A percentile compares a stretch with the other conserved stretches of the same genome.
Conservation (phyloP, 2,329 filamentous ascomycete species). For the Neodidymelliopsis sp. region DNA sequence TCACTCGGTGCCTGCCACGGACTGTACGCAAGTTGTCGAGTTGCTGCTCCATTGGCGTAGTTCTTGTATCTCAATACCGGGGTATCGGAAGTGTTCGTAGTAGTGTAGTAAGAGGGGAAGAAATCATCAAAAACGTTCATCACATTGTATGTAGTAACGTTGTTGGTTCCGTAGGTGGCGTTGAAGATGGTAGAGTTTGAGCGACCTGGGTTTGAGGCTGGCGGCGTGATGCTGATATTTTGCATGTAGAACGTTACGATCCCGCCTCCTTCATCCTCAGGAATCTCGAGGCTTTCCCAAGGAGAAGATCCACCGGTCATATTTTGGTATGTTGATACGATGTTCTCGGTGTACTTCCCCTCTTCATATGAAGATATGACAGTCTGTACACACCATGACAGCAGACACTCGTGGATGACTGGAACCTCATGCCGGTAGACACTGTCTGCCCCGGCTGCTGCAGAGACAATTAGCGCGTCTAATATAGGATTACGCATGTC, state of each 20-base stretch:
- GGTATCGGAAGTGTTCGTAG: neutral
- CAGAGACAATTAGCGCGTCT: slow-evolving; percentile 23
- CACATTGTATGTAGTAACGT: slow-evolving; percentile 8
- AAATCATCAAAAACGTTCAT: slow-evolving; percentile 26
- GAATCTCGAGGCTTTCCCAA: slow-evolving; percentile 12
- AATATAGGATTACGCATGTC: slow-evolving; percentile 24
- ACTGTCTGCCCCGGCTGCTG: neutral
- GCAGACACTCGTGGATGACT: slow-evolving; percentile 27
- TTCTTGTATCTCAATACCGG: slow-evolving; percentile 7
- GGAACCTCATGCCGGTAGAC: slow-evolving; percentile 24
- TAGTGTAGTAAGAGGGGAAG: slow-evolving; percentile 30
- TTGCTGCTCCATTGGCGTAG: neutral
- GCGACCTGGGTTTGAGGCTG: neutral
- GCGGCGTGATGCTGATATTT: slow-evolving; percentile 21
- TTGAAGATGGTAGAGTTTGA: neutral
- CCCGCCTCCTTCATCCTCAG: neutral
- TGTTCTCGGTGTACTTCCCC: slow-evolving; percentile 29
- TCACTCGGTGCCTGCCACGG: slow-evolving; percentile 32
- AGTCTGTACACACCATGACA: slow-evolving; percentile 40
- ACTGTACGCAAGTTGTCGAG: slow-evolving; percentile 11
- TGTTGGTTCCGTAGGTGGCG: slow-evolving; percentile 11
- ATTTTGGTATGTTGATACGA: slow-evolving; percentile 13
- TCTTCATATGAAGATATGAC: slow-evolving; percentile 30
- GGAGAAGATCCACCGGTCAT: slow-evolving; percentile 13
- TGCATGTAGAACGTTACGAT: slow-evolving; percentile 1